These are phyloP conservation scores for Fusarium burgessii DNA, from an alignment of 2,329 filamentous ascomycete genomes.

Conservation along the genomic window DNA sequence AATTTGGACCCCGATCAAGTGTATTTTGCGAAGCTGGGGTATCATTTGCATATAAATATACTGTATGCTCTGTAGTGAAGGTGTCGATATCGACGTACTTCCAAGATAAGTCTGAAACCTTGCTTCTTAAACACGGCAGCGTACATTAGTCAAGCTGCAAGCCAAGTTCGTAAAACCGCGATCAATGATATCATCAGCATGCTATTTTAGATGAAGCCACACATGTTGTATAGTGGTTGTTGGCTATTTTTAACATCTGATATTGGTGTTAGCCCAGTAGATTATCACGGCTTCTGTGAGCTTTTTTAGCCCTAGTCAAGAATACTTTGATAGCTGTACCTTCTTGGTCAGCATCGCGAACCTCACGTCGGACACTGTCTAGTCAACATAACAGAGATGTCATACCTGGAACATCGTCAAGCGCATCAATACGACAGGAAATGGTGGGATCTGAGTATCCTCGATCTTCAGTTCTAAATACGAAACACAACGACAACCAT, in stretches of 20 bases:
- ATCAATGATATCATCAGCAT: slow-evolving; percentile 41
- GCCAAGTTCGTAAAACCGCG: slow-evolving; percentile 30
- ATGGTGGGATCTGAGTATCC: not conserved
- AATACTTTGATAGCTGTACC: not conserved
- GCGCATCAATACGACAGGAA: not conserved
- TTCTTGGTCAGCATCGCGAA: not conserved
- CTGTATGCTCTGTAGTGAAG: slow-evolving; percentile 19
- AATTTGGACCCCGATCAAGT: slow-evolving; percentile 40
- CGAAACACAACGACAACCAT: slow-evolving; percentile 1
- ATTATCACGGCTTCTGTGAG: not conserved
- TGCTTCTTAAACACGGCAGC: slow-evolving; percentile 30
- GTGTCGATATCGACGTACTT: slow-evolving; percentile 13
- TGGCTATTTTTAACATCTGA: slow-evolving; percentile 21
- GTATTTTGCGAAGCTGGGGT: slow-evolving; percentile 40
- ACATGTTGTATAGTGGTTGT: slow-evolving; percentile 20
- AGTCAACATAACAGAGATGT: not conserved
- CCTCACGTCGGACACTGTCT: not conserved
- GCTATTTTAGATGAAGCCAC: slow-evolving; percentile 41
- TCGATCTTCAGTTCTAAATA: not conserved
- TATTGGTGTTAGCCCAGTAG: slow-evolving; percentile 11
- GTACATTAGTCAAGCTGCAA: slow-evolving; percentile 41
- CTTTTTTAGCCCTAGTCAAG: slow-evolving; percentile 17
- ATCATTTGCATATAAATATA: slow-evolving; percentile 14
- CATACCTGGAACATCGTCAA: not conserved
- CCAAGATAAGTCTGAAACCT: slow-evolving; percentile 26